Evolutionary conservation across 352 stramenopile genomes (phyloP).

Genomic region (Phytophthora pinifolia): DNA sequence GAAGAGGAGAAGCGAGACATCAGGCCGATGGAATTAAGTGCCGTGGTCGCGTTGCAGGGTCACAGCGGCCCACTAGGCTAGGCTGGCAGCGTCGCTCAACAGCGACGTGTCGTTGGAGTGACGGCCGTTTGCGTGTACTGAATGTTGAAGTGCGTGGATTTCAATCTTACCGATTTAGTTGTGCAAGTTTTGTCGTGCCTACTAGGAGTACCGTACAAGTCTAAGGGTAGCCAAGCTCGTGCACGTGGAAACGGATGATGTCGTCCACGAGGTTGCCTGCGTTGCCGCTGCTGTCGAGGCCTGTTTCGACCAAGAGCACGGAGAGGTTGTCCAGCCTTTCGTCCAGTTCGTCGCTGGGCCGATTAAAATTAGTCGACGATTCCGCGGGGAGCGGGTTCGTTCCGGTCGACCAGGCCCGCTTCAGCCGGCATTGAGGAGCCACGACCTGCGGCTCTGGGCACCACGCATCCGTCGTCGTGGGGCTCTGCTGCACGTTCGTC

Average conservation of each 20-base stretch:
- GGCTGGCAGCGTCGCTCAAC: no score
- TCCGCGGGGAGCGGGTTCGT: conserved; percentile 25
- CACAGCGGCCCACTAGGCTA: no score
- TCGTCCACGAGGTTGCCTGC: conserved; percentile 37
- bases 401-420: conserved; percentile 26
- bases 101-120: no score
- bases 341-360: conserved; percentile 11
- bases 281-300: conserved; percentile 10
- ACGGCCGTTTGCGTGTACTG: no score
- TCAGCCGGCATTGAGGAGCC: conserved; percentile 11
- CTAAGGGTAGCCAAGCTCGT: conserved; percentile 31
- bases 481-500: conserved; percentile 1
- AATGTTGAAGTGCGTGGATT: no score
- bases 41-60: no score
- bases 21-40: conserved; percentile 3
- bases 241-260: conserved; percentile 46
- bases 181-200: background rate
- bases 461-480: conserved; percentile 26
- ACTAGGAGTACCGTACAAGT: background rate
- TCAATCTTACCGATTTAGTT: conserved; percentile 8
- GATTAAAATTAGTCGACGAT: conserved; percentile 25
- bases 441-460: conserved; percentile 4
- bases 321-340: conserved; percentile 38
- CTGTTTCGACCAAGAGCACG: conserved; percentile 33
- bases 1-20: background rate